Evolutionary conservation across 306 rosid genomes (phyloP).

Genomic region (Lathyrus sativus): DNA sequence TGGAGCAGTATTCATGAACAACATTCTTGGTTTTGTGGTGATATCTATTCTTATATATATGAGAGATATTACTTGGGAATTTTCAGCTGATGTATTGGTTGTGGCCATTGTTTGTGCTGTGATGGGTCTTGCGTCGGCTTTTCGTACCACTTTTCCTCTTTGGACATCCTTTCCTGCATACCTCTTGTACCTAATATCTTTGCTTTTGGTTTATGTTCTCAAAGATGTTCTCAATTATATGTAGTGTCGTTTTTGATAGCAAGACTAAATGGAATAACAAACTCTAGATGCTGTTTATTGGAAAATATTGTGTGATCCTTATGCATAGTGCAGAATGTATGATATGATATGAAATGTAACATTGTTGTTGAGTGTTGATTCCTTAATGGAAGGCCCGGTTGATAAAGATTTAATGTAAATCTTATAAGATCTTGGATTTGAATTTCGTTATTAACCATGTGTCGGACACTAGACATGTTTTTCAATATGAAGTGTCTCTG

Average conservation of each 20-base stretch:
- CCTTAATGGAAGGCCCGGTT: no score
- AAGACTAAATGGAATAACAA: background rate
- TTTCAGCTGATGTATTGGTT: constrained; percentile 63
- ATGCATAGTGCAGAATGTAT: background rate
- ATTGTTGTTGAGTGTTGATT: background rate
- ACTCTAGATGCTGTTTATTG: background rate
- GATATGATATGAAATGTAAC: background rate
- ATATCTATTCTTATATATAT: constrained; percentile 53
- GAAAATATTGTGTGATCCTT: background rate
- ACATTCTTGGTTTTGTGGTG: constrained; percentile 60
- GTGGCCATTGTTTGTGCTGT: constrained; percentile 56
- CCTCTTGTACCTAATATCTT: constrained; percentile 50
- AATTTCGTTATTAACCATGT: no score
- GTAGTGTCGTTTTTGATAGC: background rate
- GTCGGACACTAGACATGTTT: no score
- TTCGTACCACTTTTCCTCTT: constrained; percentile 47
- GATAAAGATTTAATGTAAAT: no score
- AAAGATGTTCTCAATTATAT: constrained; percentile 44
- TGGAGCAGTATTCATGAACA: constrained; percentile 76
- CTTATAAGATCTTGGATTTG: no score
- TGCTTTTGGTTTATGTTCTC: constrained; percentile 52
- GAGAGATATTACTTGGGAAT: constrained; percentile 59
- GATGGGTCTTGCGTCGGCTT: constrained; percentile 50
- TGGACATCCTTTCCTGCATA: constrained; percentile 60
- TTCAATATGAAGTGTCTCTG: no score